Base-by-base conservation (phyloP, 768 basidiomycete genomes). In the Astraeus odoratus region DNA sequence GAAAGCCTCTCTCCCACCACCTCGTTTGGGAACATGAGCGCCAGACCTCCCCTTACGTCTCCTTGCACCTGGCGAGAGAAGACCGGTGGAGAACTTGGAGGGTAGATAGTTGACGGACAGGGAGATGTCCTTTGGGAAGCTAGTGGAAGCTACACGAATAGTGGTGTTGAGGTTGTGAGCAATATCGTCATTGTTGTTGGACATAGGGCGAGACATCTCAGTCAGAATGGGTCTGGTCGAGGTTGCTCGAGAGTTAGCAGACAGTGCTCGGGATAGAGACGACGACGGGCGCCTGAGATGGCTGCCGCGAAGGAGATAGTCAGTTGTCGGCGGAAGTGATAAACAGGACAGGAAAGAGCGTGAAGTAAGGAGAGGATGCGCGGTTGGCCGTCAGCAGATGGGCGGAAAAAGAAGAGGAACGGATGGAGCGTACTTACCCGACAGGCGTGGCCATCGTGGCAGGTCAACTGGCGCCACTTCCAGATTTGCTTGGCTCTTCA, bases 61-160 rank as follows among this genome's bases (percentile, higher is more conserved):
- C 66, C 59, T 43, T 70, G 65, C 42, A 66, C 59, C 52, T 58
- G 76, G 44, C 59, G 66, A 56, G 64, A 73, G 51, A 60, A 70
- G 61, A 53, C 60, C 59, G 47, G 64, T 66, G 8, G 83, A 80
- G 65, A 88, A 86, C 64, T 90, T 90, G 44, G 71, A 67, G 8
- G 87, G 87, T 15, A 88, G 70, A 58, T 86, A 90, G 64, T 87
- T 84, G 55, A 83, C 73, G 46, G 73, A 74, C 47, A 85, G 75
- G 8, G 71, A 73, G 30, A 59, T 16, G 18, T 45, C 51, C 33
- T 42, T 51, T 37, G 31, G 31, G 8, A 44, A 23, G 15, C 5
- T 15, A 5, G 35, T 15, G 3, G 10, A 39, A 3, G 42, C 48
- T 3, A 40, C 2, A 16, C 40, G 46, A 6, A 59, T 60, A 50